Percentiles rank a stretch among this genome's conserved stretches.
Evolutionary conservation across 371 early-diverging fungal genomes (phyloP).

Genomic region (Mucor sp.): DNA sequence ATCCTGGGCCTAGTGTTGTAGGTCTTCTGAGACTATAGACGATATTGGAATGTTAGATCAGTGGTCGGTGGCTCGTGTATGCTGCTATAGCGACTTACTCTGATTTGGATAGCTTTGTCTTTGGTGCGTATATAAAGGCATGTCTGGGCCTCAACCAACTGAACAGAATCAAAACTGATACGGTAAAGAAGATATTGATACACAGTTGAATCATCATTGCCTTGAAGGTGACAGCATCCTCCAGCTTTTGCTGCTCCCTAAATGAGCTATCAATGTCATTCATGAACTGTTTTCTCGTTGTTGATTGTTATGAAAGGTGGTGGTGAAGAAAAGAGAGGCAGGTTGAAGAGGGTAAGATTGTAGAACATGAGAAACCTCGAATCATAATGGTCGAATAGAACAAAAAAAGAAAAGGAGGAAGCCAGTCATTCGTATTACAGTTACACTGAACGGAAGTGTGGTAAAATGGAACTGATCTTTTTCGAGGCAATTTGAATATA

Average conservation of each 20-base stretch:
- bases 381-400: neutral
- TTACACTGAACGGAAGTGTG: neutral
- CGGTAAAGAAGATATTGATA: constrained; percentile 46
- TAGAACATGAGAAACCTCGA: neutral
- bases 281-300: constrained; percentile 1
- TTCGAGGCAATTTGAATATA: neutral
- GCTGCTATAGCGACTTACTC: constrained; percentile 30
- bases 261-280: constrained; percentile 23
- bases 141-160: constrained; percentile 46
- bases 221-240: constrained; percentile 30
- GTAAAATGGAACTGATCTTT: neutral
- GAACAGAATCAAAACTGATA: constrained; percentile 41
- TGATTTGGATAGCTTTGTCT: constrained; percentile 31
- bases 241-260: constrained; percentile 30
- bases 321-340: neutral
- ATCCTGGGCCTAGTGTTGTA: constrained; percentile 6
- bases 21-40: constrained; percentile 11
- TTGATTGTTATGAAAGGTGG: neutral
- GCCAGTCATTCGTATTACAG: neutral
- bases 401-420: neutral
- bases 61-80: neutral
- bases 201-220: constrained; percentile 48
- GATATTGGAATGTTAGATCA: neutral
- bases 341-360: neutral
- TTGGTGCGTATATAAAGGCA: constrained; percentile 48